These are phyloP conservation scores for Besnoitia besnoiti DNA, from an alignment of 169 alveolate species.

Conservation along the genomic window DNA sequence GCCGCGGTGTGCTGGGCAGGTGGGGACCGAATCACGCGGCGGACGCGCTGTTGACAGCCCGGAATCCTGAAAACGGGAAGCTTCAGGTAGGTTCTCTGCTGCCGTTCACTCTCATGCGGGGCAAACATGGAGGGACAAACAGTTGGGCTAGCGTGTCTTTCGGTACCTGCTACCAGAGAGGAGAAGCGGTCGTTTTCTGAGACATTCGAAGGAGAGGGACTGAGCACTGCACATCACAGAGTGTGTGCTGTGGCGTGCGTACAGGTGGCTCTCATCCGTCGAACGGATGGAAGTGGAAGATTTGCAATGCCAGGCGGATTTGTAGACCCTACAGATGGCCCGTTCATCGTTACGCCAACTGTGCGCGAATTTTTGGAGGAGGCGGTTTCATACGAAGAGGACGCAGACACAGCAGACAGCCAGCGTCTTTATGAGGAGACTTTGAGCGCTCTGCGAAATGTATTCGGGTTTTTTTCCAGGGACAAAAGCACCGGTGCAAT, in stretches of 20 bases:
- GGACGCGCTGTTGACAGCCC: slow-evolving; percentile 45
- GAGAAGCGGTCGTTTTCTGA: neutral
- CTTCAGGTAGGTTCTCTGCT: too few relatives aligned
- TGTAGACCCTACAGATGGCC: slow-evolving; percentile 39
- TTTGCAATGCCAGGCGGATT: slow-evolving; percentile 66
- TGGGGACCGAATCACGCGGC: slow-evolving; percentile 68
- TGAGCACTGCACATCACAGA: neutral
- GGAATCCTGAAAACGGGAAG: slow-evolving; percentile 35
- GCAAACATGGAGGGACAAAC: too few relatives aligned
- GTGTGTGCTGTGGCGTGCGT: neutral
- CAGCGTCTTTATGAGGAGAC: slow-evolving; percentile 9
- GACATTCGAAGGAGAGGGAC: neutral
- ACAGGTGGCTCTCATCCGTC: slow-evolving; percentile 48
- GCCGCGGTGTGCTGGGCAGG: slow-evolving; percentile 55
- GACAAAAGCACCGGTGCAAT: neutral
- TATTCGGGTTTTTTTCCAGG: slow-evolving; percentile 38
- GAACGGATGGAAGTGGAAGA: slow-evolving; percentile 52
- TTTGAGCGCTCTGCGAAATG: neutral
- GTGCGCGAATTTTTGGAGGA: slow-evolving; percentile 60
- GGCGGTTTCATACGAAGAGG: slow-evolving; percentile 8
- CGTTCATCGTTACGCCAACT: neutral
- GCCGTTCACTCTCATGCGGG: too few relatives aligned
- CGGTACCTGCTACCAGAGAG: too few relatives aligned
- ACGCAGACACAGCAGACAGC: neutral
- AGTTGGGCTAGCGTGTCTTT: too few relatives aligned